A percentile compares a stretch with the other conserved stretches of the same genome.
Evolutionary conservation across 2,329 filamentous ascomycete genomes (phyloP).

Genomic region (Epichloe glyceriae): DNA sequence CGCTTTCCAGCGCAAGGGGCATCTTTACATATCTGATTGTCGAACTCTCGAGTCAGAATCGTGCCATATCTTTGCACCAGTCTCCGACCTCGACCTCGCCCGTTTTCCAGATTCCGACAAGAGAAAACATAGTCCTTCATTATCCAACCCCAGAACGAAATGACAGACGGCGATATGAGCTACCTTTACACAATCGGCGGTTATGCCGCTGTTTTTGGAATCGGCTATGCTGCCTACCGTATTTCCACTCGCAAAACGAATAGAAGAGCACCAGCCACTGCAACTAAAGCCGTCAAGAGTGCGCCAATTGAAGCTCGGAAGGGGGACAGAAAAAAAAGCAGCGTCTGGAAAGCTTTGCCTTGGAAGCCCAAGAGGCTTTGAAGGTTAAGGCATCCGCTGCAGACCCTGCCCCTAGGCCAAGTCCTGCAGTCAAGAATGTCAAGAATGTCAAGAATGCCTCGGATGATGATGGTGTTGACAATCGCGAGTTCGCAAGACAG

Average conservation of each 20-base stretch:
- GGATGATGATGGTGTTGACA: constrained; percentile 52
- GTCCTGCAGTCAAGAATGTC: constrained; percentile 21
- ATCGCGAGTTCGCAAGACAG: constrained; percentile 65
- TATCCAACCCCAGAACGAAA: constrained; percentile 8
- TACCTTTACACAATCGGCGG: constrained; percentile 24
- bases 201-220: constrained; percentile 23
- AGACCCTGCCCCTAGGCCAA: constrained; percentile 3
- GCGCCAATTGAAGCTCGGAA: constrained; percentile 23
- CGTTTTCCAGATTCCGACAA: neutral
- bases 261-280: constrained; percentile 15
- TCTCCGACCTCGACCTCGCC: neutral
- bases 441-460: constrained; percentile 29
- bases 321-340: constrained; percentile 34
- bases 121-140: neutral
- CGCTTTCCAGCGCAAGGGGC: neutral
- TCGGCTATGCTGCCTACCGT: constrained; percentile 23
- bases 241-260: constrained; percentile 22
- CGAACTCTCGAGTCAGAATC: neutral
- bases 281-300: constrained; percentile 18
- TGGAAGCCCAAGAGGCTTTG: constrained; percentile 21
- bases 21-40: neutral
- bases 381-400: constrained; percentile 24
- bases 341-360: constrained; percentile 28
- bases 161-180: constrained; percentile 21
- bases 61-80: neutral